Percentiles rank a stretch among this genome's conserved stretches.
Conservation (phyloP, 192 early-diverging fungal species). For the Backusella tarrabulga region DNA sequence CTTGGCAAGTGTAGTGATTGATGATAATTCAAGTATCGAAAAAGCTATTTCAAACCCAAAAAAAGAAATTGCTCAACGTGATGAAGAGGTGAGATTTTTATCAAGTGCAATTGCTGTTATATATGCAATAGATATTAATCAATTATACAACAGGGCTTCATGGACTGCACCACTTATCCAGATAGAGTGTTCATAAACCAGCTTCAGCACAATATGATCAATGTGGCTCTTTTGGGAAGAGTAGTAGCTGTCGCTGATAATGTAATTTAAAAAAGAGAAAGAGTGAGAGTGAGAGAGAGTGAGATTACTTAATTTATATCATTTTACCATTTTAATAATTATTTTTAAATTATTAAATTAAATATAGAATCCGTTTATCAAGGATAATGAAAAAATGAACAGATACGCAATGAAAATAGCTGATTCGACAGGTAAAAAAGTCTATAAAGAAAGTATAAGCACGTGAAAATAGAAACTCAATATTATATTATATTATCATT, state of each 20-base stretch:
- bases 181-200: conserved; percentile 13
- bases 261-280: conserved; percentile 17
- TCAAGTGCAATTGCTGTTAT: too few relatives aligned
- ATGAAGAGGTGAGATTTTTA: conserved; percentile 15
- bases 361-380: conserved; percentile 18
- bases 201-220: conserved; percentile 15
- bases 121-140: neutral
- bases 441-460: neutral
- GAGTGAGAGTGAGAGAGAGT: neutral
- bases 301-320: neutral
- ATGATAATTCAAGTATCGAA: neutral
- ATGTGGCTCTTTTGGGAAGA: conserved; percentile 26
- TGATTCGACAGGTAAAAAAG: conserved; percentile 22
- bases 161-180: conserved; percentile 16
- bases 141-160: conserved; percentile 12
- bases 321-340: neutral
- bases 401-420: conserved; percentile 26
- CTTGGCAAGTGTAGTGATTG: neutral
- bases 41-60: neutral
- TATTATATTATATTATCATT: neutral
- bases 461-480: conserved; percentile 10
- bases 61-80: conserved; percentile 4
- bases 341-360: neutral
- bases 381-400: conserved; percentile 12
- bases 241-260: conserved; percentile 17